Percentiles rank a stretch among this genome's conserved stretches.
These are phyloP conservation scores for Brassica hybrid DNA, from an alignment of 441 rosid genomes.

Conservation along the genomic window DNA sequence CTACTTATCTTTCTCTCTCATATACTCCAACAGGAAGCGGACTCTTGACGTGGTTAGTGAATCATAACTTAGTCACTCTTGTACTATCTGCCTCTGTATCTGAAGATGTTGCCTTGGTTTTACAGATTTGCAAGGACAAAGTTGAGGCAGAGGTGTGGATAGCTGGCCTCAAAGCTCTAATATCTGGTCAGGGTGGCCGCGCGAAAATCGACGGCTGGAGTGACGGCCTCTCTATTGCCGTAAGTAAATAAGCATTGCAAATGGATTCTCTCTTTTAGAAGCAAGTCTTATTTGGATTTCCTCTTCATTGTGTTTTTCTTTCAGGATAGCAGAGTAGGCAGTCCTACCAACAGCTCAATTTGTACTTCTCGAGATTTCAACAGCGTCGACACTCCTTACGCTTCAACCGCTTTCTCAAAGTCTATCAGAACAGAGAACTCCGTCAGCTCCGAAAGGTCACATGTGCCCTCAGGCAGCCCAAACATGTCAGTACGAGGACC, in stretches of 20 bases:
- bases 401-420: constrained; percentile 56
- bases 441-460: constrained; percentile 72
- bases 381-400: constrained; percentile 66
- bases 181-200: constrained; percentile 85
- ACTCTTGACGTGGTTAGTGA: constrained; percentile 94
- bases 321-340: constrained; percentile 83
- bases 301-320: constrained; percentile 42
- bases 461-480: constrained; percentile 81
- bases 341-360: constrained; percentile 84
- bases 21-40: constrained; percentile 83
- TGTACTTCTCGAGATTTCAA: constrained; percentile 70
- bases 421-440: constrained; percentile 64
- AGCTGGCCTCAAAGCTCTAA: constrained; percentile 76
- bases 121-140: constrained; percentile 93
- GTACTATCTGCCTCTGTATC: constrained; percentile 14
- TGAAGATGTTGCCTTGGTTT: constrained; percentile 21
- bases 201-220: constrained; percentile 94
- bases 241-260: constrained; percentile 56
- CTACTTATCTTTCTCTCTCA: constrained; percentile 85
- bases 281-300: too few species aligned
- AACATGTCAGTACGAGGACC: constrained; percentile 87
- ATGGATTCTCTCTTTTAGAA: too few species aligned
- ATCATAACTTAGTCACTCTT: constrained; percentile 21
- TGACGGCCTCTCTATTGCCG: constrained; percentile 87
- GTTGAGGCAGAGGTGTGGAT: constrained; percentile 96